phyloP scores from a whole-genome alignment of 176 grass and related monocot species.

The Rhynchospora breviuscula region DNA sequence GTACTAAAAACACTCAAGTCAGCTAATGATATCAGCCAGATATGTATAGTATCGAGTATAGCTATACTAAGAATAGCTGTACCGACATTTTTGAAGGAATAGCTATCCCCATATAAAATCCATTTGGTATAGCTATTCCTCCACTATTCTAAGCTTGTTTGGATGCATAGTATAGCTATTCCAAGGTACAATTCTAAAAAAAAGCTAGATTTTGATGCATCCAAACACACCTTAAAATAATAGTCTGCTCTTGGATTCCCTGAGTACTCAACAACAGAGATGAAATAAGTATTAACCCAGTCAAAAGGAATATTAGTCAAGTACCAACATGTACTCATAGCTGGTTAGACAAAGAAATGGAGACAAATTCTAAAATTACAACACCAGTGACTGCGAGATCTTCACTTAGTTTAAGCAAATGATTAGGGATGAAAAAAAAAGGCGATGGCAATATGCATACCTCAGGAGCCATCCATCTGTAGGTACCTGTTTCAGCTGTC shows the following conservation, averaged over 20 bases:
- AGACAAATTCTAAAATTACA: background rate
- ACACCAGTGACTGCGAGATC: background rate
- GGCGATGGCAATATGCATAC: constrained; percentile 25
- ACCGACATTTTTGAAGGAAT: too few species aligned
- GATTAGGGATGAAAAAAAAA: background rate
- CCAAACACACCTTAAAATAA: too few species aligned
- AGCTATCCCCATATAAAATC: too few species aligned
- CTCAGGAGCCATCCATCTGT: constrained; percentile 99
- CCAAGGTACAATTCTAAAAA: too few species aligned
- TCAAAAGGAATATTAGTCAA: background rate
- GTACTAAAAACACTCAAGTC: background rate
- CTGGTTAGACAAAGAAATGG: background rate
- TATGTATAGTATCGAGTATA: background rate
- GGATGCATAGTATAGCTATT: too few species aligned
- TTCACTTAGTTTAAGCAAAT: background rate
- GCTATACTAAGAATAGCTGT: too few species aligned
- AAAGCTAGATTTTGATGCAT: too few species aligned
- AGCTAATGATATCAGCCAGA: background rate
- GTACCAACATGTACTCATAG: background rate
- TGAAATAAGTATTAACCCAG: background rate
- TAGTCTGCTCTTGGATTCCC: background rate
- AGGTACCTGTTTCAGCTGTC: constrained; percentile 99
- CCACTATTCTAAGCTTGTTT: too few species aligned
- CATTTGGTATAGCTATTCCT: too few species aligned
- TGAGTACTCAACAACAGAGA: background rate